These are phyloP conservation scores for Pholiota microspora DNA, from an alignment of 768 basidiomycete species.

Conservation along the genomic window DNA sequence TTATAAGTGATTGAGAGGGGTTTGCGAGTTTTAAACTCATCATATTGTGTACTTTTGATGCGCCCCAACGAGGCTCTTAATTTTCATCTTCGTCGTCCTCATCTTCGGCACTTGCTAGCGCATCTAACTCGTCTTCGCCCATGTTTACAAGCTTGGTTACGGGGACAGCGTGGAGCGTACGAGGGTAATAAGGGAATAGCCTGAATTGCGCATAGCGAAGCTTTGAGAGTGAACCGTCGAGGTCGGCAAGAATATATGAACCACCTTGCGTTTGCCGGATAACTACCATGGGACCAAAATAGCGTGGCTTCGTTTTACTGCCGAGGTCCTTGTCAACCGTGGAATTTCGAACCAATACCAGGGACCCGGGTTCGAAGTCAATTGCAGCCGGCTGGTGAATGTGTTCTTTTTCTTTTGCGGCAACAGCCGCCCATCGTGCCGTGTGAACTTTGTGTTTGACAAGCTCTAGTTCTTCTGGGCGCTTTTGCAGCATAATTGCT, in stretches of 20 bases:
- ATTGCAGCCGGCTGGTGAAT: constrained; percentile 16
- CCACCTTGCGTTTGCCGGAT: constrained; percentile 25
- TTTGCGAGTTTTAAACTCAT: too few relatives aligned
- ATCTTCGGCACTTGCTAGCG: constrained; percentile 10
- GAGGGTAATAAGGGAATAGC: constrained; percentile 24
- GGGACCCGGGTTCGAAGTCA: constrained; percentile 25
- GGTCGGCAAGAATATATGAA: constrained; percentile 28
- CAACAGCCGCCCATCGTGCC: constrained; percentile 20
- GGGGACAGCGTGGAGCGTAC: constrained; percentile 7
- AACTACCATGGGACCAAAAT: constrained; percentile 37
- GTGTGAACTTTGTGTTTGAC: constrained; percentile 7
- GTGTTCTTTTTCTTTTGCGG: constrained; percentile 23
- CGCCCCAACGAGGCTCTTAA: too few relatives aligned
- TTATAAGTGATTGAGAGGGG: too few relatives aligned
- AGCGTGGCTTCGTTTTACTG: constrained; percentile 30
- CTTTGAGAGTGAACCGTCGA: constrained; percentile 27
- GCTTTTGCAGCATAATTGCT: constrained; percentile 15
- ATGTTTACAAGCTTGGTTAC: constrained; percentile 9
- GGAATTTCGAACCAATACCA: constrained; percentile 35
- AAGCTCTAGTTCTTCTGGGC: constrained; percentile 7
- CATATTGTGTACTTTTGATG: too few relatives aligned
- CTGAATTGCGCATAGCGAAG: constrained; percentile 24
- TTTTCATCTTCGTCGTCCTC: too few relatives aligned
- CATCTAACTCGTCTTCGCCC: background rate
- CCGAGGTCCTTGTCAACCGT: constrained; percentile 25